Conservation (phyloP, 768 basidiomycete species). For the Nevesoporus exiguus region DNA sequence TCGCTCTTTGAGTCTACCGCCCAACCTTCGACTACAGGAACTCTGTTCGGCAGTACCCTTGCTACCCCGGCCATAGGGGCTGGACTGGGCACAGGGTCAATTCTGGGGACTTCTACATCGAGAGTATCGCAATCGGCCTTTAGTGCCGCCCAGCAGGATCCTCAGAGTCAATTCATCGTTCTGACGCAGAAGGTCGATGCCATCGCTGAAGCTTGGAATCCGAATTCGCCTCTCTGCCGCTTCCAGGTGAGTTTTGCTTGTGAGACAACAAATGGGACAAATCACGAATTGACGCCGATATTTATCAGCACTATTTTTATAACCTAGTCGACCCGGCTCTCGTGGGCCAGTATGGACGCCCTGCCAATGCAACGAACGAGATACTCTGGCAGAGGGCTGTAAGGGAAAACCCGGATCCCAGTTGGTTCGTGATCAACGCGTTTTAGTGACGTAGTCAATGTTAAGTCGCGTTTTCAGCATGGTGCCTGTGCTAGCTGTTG, state of each 20-base stretch:
- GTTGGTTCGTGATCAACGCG: conserved; percentile 44
- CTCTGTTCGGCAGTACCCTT: conserved; percentile 36
- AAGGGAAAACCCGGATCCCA: conserved; percentile 78
- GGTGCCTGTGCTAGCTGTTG: conserved; percentile 75
- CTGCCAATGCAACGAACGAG: conserved; percentile 68
- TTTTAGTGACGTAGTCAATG: not conserved
- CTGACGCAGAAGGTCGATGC: conserved; percentile 58
- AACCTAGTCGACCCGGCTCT: conserved; percentile 73
- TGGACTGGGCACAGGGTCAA: conserved; percentile 19
- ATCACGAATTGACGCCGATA: not conserved
- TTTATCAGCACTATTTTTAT: conserved; percentile 71
- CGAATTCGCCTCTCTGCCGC: conserved; percentile 62
- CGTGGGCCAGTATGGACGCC: conserved; percentile 65
- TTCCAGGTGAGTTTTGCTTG: conserved; percentile 58
- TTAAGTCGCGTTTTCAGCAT: conserved; percentile 42
- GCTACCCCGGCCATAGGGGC: conserved; percentile 33
- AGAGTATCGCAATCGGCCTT: conserved; percentile 36
- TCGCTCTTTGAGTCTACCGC: conserved; percentile 32
- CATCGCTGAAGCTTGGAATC: conserved; percentile 69
- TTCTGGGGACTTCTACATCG: conserved; percentile 30
- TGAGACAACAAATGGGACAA: too few relatives aligned
- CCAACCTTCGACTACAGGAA: conserved; percentile 26
- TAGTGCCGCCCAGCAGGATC: conserved; percentile 48
- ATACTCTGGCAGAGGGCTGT: conserved; percentile 74
- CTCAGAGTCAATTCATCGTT: conserved; percentile 53